Base-by-base conservation (phyloP, 257 asterid genomes). In the Nicotiana tabacum region DNA sequence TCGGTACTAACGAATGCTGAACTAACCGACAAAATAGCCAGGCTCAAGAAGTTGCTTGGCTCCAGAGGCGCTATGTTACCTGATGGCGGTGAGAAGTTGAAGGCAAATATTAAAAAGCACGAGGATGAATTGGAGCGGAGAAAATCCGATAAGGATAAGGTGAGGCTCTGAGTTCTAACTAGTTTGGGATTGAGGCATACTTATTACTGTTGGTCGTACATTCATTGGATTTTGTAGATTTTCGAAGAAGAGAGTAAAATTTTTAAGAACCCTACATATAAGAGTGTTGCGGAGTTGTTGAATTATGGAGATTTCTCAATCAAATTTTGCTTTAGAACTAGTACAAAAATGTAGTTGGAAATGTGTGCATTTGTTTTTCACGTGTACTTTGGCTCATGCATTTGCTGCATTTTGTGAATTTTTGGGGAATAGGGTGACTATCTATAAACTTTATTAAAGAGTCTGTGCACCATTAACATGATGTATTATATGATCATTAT, bases 111-210 rank as follows among this genome's bases (percentile, higher is more conserved):
- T 33, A 80, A 66, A 18, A 64, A 39, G 32, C 16, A n/a, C 6
- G 89, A 86, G 84, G 81, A 32, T 18, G 89, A 88, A 79, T 30
- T 78, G 30, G 76, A 60, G 82, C 85, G 85, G 51, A 80, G 89
- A 2, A 11, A 35, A n/a, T n/a, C n/a, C n/a, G n/a, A n/a, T n/a
- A n/a, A n/a, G n/a, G n/a, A n/a, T n/a, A n/a, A n/a, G 90, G 90
- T 87, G 46, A 18, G 35, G 24, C 39, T 39, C 33, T 69, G 18
- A 39, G 74, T 74, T 81, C 51, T 43, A 48, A 33, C 16, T 33
- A 37, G 78, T 43, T 70, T 69, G 77, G 18, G 58, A 39, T 48
- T 17, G 76, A 66, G 27, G 27, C 0, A 33, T 66, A 68, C 8
- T 69, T 69, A 69, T n/a, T 21, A 70, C 12, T 70, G 60, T 43